phyloP scores from a whole-genome alignment of 805 yeast species.

The Candida nonsorbophila region DNA sequence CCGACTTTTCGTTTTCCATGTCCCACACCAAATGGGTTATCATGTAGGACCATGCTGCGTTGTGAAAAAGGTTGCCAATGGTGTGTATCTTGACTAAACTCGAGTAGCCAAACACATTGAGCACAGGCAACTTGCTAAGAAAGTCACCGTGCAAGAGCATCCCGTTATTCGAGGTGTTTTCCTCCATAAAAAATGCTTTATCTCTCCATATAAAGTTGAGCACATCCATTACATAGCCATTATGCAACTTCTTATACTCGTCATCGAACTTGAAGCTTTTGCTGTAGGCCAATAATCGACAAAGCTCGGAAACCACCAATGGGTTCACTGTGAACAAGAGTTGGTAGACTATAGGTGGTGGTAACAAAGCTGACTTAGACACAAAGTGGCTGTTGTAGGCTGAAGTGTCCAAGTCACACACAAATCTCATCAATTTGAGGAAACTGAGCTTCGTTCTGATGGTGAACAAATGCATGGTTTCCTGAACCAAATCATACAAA shows the following conservation, averaged over 20 bases:
- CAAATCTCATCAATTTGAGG: too few relatives aligned
- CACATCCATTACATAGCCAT: conserved; percentile 50
- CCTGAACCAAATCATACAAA: too few relatives aligned
- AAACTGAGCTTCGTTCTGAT: too few relatives aligned
- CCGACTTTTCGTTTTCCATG: conserved; percentile 37
- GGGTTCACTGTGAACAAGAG: conserved; percentile 41
- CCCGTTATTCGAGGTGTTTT: conserved; percentile 28
- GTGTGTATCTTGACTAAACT: conserved; percentile 19
- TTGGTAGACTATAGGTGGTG: conserved; percentile 33
- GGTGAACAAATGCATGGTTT: too few relatives aligned
- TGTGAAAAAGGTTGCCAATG: conserved; percentile 41
- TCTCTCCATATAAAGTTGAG: conserved; percentile 56
- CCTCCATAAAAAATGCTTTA: conserved; percentile 38
- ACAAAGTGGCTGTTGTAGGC: too few relatives aligned
- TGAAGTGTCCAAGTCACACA: too few relatives aligned
- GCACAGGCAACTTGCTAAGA: conserved; percentile 21
- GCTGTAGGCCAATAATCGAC: conserved; percentile 41
- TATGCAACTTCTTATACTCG: conserved; percentile 30
- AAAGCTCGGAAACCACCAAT: conserved; percentile 37
- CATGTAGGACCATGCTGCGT: conserved; percentile 47
- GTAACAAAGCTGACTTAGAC: too few relatives aligned
- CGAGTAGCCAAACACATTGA: conserved; percentile 25
- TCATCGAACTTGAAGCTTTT: conserved; percentile 27
- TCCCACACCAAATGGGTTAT: conserved; percentile 40
- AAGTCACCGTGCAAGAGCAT: conserved; percentile 31